Conservation (phyloP, 257 asterid species). For the Dorcoceras hygrometricum region DNA sequence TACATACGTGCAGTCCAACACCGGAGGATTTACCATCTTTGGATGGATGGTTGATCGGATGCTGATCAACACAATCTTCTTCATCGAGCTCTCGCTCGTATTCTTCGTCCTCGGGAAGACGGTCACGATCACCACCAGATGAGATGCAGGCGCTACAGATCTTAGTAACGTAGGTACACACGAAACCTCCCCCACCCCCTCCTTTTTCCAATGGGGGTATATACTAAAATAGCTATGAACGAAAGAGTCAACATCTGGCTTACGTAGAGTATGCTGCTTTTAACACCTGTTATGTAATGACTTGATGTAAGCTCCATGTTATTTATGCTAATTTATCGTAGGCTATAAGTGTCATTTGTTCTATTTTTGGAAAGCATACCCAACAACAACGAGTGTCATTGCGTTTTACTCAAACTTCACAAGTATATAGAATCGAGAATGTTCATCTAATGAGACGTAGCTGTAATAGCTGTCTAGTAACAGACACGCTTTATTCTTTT, state of each 20-base stretch:
- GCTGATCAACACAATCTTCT: constrained; percentile 73
- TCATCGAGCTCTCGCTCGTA: constrained; percentile 70
- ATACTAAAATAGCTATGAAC: not conserved
- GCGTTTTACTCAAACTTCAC: not conserved
- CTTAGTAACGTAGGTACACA: too few relatives aligned
- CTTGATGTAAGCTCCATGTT: not conserved
- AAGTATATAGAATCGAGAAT: not conserved
- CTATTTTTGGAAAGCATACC: too few relatives aligned
- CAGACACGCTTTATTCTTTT: too few relatives aligned
- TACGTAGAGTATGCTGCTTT: not conserved
- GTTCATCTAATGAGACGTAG: too few relatives aligned
- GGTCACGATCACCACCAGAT: constrained; percentile 47
- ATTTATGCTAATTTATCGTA: not conserved
- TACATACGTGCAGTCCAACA: constrained; percentile 70
- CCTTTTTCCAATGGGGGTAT: not conserved
- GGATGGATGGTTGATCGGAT: constrained; percentile 81
- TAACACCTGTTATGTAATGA: not conserved
- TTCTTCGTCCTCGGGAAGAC: constrained; percentile 89
- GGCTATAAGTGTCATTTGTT: not conserved
- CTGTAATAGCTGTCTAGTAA: too few relatives aligned
- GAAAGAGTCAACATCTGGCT: not conserved
- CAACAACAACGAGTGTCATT: too few relatives aligned
- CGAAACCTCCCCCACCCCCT: too few relatives aligned
- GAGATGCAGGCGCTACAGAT: constrained; percentile 10
- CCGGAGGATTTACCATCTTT: constrained; percentile 77